Evolutionary conservation across 148 eudicot genomes (phyloP), one percentile per base, ranked within the genome.

Genomic region (Rhododendron vialii): DNA sequence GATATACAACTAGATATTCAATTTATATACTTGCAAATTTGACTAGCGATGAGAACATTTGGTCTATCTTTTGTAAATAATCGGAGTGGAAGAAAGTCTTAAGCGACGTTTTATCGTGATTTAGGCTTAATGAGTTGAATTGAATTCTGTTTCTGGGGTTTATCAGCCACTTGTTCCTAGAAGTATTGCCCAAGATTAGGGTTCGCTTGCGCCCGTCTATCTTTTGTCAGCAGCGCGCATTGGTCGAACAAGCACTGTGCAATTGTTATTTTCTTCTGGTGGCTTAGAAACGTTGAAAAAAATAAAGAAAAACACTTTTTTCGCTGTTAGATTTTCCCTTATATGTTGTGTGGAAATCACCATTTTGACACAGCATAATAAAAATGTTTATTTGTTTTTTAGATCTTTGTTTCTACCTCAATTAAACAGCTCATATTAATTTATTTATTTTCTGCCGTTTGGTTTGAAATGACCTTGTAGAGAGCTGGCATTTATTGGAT

Each of bases 401-500:
- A 7, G 41, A 80, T 80, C 33, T 80, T 80, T 53, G 38, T 53
- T 80, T 80, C 61, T 80, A 3, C 83, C 36, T 30, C 18, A 50
- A 15, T 28, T 17, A 50, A 17, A 6, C 65, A 2, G 4, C 83
- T 53, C 63, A 28, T 47, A 51, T 65, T 55, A 55, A 55, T 55
- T 24, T 13, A 43, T 11, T n/a, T 13, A 61, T 65, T 38, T 83
- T 18, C n/a, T 36, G 10, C 24, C 10, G 2, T 20, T 38, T 7
- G 22, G 74, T 82, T 82, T 18, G 20, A 24, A 36, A 28, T 82
- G 75, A 61, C 33, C 30, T 22, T 9, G 26, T n/a, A 13, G 33
- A 24, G 75, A 82, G 74, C 75, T 82, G 51, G 20, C 84, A 61
- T 82, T 61, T 36, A 30, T 41, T 36, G 84, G 75, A 59, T 63